Evolutionary conservation across 2,329 filamentous ascomycete species (phyloP).

Genomic region (Sporothrix schenckii): DNA sequence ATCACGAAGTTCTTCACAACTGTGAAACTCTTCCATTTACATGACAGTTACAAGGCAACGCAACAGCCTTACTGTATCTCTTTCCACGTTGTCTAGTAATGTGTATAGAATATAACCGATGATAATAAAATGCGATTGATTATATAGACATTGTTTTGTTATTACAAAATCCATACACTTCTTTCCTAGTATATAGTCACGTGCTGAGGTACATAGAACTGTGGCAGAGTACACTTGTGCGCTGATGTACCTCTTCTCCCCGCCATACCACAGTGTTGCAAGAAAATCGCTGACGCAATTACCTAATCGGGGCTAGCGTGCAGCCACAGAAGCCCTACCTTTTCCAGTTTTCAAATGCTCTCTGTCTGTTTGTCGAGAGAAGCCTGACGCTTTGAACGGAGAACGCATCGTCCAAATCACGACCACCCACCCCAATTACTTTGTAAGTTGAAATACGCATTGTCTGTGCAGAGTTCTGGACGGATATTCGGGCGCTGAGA

Average conservation of each 20-base stretch:
- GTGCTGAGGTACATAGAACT: background rate
- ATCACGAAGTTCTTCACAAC: background rate
- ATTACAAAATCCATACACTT: background rate
- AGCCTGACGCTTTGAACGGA: background rate
- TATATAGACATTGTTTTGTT: background rate
- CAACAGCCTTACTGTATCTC: background rate
- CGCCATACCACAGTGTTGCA: conserved; percentile 24
- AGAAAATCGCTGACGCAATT: conserved; percentile 25
- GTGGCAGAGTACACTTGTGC: background rate
- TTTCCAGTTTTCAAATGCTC: conserved; percentile 29
- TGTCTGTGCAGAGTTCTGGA: background rate
- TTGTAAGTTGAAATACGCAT: background rate
- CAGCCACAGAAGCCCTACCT: conserved; percentile 32
- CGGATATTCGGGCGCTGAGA: background rate
- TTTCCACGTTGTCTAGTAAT: background rate
- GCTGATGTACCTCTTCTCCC: background rate
- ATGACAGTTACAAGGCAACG: no score
- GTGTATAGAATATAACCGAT: background rate
- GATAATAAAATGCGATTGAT: background rate
- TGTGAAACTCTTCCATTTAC: conserved; percentile 3
- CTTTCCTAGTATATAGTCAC: background rate
- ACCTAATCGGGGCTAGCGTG: conserved; percentile 30
- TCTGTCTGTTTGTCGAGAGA: background rate
- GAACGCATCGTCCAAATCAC: conserved; percentile 5
- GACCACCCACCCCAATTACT: background rate